Base-by-base conservation (phyloP, 2,329 filamentous ascomycete genomes). In the Didymella glomerata region DNA sequence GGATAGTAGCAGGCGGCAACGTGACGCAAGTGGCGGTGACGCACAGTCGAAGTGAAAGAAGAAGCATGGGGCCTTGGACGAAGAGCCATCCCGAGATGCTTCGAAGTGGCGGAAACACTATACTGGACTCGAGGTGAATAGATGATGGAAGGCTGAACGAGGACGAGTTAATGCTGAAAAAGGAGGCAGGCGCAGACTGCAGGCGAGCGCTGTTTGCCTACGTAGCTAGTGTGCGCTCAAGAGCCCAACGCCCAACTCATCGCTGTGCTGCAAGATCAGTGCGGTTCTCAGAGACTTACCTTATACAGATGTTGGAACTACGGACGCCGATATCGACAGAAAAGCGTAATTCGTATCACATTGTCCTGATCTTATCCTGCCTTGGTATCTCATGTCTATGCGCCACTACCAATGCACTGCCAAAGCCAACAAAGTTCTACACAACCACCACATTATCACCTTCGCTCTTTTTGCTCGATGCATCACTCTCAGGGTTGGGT, bases 331-430 rank as follows among this genome's bases (percentile, higher is more conserved):
- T 28, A 25, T 14, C 20, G 14, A 28, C 45, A 41, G 28, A 34
- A 59, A 24, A 50, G 41, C 46, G 36, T 59, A 51, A 59, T 10
- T 59, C 56, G 16, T 59, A 48, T 59, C 56, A 41, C 50, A 54
- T 59, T 59, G 8, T 32, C 50, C 30, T 38, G 27, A 30, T 41
- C 50, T 13, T 54, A 50, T 59, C 56, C 50, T 54, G 45, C 56
- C 51, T 41, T 41, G 56, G 56, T 59, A 59, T 59, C 50, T 54
- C 34, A 47, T 45, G 50, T 59, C 40, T 59, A 59, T 24, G 55
- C 55, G 49, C 55, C 18, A 58, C 55, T 58, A 58, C 55, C 56
- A 50, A 42, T 59, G 54, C 56, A 59, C 24, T 32, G 18, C 41
- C 46, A 30, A 50, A 51, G 16, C 50, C 27, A 30, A 41, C 46